Evolutionary conservation across 2,329 filamentous ascomycete genomes (phyloP), one percentile per base, ranked within the genome.

Genomic region (Arthrobotrys musiformis): DNA sequence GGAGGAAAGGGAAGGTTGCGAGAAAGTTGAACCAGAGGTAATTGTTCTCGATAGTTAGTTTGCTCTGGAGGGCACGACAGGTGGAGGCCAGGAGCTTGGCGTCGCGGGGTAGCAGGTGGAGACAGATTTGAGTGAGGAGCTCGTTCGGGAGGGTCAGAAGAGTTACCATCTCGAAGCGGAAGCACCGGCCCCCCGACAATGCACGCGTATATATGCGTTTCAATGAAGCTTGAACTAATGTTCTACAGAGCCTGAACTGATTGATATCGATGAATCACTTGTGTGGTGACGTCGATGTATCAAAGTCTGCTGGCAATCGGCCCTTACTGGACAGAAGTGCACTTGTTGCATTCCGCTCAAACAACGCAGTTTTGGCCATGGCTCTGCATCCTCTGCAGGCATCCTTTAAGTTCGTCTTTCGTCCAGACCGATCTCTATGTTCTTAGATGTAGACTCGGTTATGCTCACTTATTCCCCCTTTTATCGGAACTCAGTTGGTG

Each of bases 1-100:
- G 28, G 19, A 30, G 7, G 8, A 11, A 2, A 0, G 63, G 63
- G 13, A 17, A n/a, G 0, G 33, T 58, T 3, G 8, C n/a, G 4
- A 67, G 35, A 4, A 56, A 22, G 9, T 24, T 67, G 35, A 30
- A 67, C 63, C 48, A 67, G 9, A 67, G 63, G n/a, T 56, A 56
- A 19, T 56, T 56, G 22, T 37, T 67, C 1, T 13, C 17, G 3
- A 30, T 15, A 9, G 46, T 42, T 15, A 67, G 37, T 30, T 46
- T 44, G 5, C 44, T 24, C 4, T 24, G 40, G 9, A 67, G 48
- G 11, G 6, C 5, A 15, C 48, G 63, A 11, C 63, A 67, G 6
- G 63, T 58, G n/a, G 48, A 42, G 2, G 63, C 46, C 6, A 67
- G 24, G 1, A 24, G n/a, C n/a, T 30, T 46, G 8, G 35, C 33